Conservation (phyloP, 1,139 yeast species). For the Wickerhamomyces sp. region DNA sequence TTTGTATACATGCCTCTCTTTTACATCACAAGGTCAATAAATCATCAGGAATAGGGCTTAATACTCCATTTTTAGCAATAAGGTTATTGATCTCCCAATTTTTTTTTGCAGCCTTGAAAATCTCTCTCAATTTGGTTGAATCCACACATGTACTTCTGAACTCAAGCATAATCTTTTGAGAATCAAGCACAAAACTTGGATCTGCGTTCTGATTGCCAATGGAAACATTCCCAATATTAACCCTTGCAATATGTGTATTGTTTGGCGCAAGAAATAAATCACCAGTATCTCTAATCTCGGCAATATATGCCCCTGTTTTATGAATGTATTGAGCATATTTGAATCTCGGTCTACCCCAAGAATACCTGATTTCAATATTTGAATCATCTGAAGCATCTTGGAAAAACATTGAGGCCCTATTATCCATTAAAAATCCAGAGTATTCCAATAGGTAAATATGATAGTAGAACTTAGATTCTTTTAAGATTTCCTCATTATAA, state of each 20-base stretch:
- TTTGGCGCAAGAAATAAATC: conserved; percentile 79
- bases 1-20: too few relatives aligned
- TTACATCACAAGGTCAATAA: conserved; percentile 4
- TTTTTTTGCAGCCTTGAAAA: conserved; percentile 57
- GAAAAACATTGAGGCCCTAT: conserved; percentile 62
- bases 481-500: conserved; percentile 32
- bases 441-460: conserved; percentile 56
- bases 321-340: conserved; percentile 88
- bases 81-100: conserved; percentile 31
- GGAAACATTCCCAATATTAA: conserved; percentile 35
- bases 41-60: conserved; percentile 15
- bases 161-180: conserved; percentile 68
- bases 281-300: conserved; percentile 80
- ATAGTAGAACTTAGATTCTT: conserved; percentile 52
- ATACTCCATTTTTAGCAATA: conserved; percentile 25
- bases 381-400: conserved; percentile 38
- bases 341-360: conserved; percentile 89
- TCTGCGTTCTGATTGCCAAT: conserved; percentile 16
- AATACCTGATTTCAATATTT: conserved; percentile 61
- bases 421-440: conserved; percentile 77
- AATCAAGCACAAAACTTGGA: conserved; percentile 39
- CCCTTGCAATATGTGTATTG: conserved; percentile 64
- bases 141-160: conserved; percentile 62
- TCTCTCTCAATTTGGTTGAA: conserved; percentile 37
- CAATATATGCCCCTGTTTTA: conserved; percentile 81